phyloP scores from a whole-genome alignment of 345 rosid species.

The Arabis alpina region DNA sequence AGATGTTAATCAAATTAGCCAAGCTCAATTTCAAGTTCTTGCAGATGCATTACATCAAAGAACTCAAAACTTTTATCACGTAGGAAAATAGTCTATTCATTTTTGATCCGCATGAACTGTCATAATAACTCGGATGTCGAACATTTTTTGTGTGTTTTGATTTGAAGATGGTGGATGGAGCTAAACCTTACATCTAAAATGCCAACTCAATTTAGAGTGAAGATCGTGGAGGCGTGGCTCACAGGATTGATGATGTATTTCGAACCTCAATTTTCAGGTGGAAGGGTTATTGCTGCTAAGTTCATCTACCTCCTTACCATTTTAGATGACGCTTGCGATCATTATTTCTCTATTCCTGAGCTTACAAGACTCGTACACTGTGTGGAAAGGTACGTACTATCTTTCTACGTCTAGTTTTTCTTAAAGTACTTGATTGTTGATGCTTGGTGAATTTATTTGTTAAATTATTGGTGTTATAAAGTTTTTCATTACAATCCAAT shows the following conservation, averaged over 20 bases:
- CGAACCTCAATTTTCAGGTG: slow-evolving; percentile 31
- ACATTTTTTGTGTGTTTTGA: neutral
- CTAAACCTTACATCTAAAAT: slow-evolving; percentile 13
- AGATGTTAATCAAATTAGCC: slow-evolving; percentile 24
- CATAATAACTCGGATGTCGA: neutral
- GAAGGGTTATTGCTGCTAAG: slow-evolving; percentile 19
- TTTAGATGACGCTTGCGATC: slow-evolving; percentile 22
- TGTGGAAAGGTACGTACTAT: slow-evolving; percentile 22
- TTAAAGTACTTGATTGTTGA: neutral
- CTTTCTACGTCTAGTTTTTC: neutral
- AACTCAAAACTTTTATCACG: slow-evolving; percentile 14
- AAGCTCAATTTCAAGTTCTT: slow-evolving; percentile 30
- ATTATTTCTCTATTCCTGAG: slow-evolving; percentile 11
- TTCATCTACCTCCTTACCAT: slow-evolving; percentile 24
- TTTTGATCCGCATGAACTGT: neutral
- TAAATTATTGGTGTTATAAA: neutral
- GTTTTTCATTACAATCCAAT: too few species aligned
- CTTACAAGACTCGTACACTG: slow-evolving; percentile 3
- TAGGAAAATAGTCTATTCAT: neutral
- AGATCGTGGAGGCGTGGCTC: slow-evolving; percentile 22
- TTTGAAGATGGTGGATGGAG: slow-evolving; percentile 27
- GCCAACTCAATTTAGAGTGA: slow-evolving; percentile 24
- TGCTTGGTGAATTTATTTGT: neutral
- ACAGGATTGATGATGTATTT: slow-evolving; percentile 14
- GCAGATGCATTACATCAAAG: slow-evolving; percentile 24